Percentiles rank a stretch among this genome's conserved stretches.
phyloP scores from a whole-genome alignment of 164 flowering plant species.

The Macadamia integrifolia region DNA sequence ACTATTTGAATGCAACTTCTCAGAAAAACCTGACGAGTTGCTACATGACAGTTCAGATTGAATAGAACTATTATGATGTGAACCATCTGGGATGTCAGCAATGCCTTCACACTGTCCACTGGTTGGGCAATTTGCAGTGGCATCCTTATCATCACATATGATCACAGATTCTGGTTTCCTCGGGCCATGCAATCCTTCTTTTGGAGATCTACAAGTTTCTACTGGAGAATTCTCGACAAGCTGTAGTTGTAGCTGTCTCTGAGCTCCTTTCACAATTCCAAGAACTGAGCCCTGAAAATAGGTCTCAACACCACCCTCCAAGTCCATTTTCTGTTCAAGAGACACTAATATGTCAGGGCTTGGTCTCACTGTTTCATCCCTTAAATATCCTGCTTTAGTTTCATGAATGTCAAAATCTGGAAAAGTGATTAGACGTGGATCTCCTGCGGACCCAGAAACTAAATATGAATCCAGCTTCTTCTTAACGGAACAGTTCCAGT shows the following conservation, averaged over 20 bases:
- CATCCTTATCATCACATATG: conserved; percentile 1
- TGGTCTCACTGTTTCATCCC: conserved; percentile 3
- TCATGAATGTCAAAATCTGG: conserved; percentile 3
- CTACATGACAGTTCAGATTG: neutral
- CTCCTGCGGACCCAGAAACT: conserved; percentile 3
- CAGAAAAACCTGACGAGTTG: conserved; percentile 1
- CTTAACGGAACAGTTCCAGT: conserved; percentile 60
- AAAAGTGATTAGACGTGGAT: conserved; percentile 1
- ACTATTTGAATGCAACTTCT: conserved; percentile 3
- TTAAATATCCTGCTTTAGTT: neutral
- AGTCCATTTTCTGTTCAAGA: conserved; percentile 5
- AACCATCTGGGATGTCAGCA: conserved; percentile 5
- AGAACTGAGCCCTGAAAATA: conserved; percentile 11
- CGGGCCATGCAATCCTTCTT: conserved; percentile 3
- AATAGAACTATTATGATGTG: conserved; percentile 1
- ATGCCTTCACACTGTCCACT: conserved; percentile 1
- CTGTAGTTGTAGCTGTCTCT: neutral
- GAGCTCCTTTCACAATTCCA: conserved; percentile 10
- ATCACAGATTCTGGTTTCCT: neutral
- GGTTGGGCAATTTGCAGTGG: neutral
- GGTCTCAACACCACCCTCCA: conserved; percentile 4
- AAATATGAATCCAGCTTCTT: conserved; percentile 26
- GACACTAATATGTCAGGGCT: neutral
- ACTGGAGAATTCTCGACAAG: neutral
- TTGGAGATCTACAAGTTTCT: neutral